These are phyloP conservation scores for Chaetomium sp. DNA, from an alignment of 2,329 filamentous ascomycete genomes.

Conservation along the genomic window DNA sequence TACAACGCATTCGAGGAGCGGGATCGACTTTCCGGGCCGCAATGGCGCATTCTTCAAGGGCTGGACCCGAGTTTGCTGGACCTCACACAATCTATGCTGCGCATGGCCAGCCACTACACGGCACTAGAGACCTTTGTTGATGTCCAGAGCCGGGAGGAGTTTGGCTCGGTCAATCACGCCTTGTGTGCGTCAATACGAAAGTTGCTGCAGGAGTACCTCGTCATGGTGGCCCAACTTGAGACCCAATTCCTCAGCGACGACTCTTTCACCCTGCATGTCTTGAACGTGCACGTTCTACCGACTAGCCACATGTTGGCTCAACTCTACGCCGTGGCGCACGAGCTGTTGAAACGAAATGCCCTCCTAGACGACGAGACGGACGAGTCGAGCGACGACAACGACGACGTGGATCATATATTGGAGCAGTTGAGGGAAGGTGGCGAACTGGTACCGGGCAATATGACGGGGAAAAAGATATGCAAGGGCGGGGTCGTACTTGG, in stretches of 20 bases:
- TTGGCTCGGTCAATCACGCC: constrained; percentile 90
- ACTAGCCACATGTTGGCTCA: constrained; percentile 89
- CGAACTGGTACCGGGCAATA: constrained; percentile 69
- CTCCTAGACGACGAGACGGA: constrained; percentile 75
- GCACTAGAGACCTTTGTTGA: constrained; percentile 91
- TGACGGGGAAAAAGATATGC: constrained; percentile 84
- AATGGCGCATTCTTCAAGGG: constrained; percentile 71
- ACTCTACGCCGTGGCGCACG: constrained; percentile 78
- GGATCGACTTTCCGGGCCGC: constrained; percentile 75
- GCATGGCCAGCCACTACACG: constrained; percentile 88
- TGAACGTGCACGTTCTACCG: constrained; percentile 85
- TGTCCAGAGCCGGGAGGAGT: constrained; percentile 86
- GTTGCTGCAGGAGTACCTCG: constrained; percentile 85
- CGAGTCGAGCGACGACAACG: constrained; percentile 64
- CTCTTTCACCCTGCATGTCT: constrained; percentile 83
- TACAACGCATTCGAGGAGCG: constrained; percentile 84
- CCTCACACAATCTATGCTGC: constrained; percentile 79
- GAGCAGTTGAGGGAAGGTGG: constrained; percentile 84
- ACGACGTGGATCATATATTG: constrained; percentile 88
- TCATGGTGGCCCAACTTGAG: constrained; percentile 88
- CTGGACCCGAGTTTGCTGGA: constrained; percentile 89
- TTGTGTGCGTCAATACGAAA: constrained; percentile 92
- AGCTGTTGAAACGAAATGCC: constrained; percentile 81
- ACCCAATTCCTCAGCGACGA: constrained; percentile 85
- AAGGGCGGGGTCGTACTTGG: constrained; percentile 96